These are phyloP conservation scores for Monosporascus sp. DNA, from an alignment of 2,329 filamentous ascomycete species.

Conservation along the genomic window DNA sequence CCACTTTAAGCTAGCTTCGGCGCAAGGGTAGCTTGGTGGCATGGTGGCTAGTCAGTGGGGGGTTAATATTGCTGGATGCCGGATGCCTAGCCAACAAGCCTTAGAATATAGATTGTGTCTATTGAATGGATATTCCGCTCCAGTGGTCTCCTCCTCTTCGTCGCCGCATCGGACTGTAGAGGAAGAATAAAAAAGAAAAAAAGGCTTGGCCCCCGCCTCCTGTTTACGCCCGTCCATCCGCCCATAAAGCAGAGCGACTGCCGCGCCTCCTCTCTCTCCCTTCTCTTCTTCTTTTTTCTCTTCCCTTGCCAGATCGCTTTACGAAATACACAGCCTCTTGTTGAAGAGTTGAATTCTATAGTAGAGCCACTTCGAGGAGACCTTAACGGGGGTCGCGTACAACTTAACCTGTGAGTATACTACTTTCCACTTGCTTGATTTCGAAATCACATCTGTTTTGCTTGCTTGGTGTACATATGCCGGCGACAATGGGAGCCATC, in stretches of 20 bases:
- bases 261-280: constrained; percentile 25
- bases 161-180: not conserved
- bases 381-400: constrained; percentile 2
- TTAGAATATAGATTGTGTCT: too few relatives aligned
- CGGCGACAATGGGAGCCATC: too few relatives aligned
- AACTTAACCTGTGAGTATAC: not conserved
- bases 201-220: constrained; percentile 17
- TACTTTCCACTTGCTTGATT: not conserved
- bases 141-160: not conserved
- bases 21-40: too few relatives aligned
- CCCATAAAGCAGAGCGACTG: constrained; percentile 29
- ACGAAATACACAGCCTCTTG: constrained; percentile 16
- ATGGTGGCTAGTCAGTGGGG: too few relatives aligned
- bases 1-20: not conserved
- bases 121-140: too few relatives aligned
- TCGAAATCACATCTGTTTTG: not conserved
- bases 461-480: not conserved
- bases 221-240: constrained; percentile 6
- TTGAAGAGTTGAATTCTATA: constrained; percentile 9
- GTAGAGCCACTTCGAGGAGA: constrained; percentile 4
- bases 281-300: constrained; percentile 22
- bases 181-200: not conserved
- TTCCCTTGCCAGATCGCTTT: constrained; percentile 26
- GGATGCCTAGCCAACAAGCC: too few relatives aligned
- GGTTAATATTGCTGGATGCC: too few relatives aligned